Base-by-base conservation (phyloP, 2,329 filamentous ascomycete species). In the Verticillium albo-atrum region DNA sequence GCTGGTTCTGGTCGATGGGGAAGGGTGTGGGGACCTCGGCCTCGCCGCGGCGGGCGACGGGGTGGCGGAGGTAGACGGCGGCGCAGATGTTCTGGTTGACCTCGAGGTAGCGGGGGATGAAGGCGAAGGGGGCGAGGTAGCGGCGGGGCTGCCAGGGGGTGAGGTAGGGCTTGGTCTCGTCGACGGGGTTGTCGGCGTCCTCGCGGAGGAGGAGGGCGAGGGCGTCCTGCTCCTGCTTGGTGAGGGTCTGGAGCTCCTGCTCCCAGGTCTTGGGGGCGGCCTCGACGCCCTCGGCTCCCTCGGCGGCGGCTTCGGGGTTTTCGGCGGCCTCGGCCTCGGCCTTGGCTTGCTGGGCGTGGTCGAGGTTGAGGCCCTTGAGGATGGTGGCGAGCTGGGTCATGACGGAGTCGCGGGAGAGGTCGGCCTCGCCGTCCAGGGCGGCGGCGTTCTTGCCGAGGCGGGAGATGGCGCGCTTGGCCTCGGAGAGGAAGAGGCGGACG, bases 1-100 rank as follows among this genome's bases (percentile, higher is more conserved):
- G 77, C 73, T 92, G 91, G 71, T 84, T 88, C n/a, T 88, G 83
- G 64, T 85, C 78, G 60, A 84, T 79, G 56, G 79, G 75, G 75
- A 92, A 97, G 20, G 94, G 94, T 26, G 91, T 92, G 1, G 94
- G 94, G 62, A 94, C 89, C 74, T 94, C 95, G 4, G 90, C 88
- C 65, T 85, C 69, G 12, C 93, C 92, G 3, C 89, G 89, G 62
- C 93, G 83, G 27, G 92, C 95, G 51, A 98, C 94, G 0, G 95
- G 95, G 78, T 99, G 94, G 60, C 95, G 85, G 63, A 99, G 78
- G 74, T 99, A 99, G 47, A 99, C 92, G 12, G 95, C 95, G 1
- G 93, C 89, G 76, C 95, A 99, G 68, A 98, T 90, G 70, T 93
- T 96, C 75, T 96, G 95, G 80, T 98, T 97, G 67, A 99, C 95